These are phyloP conservation scores for Capronia americana DNA, from an alignment of 2,329 filamentous ascomycete genomes.

Conservation along the genomic window DNA sequence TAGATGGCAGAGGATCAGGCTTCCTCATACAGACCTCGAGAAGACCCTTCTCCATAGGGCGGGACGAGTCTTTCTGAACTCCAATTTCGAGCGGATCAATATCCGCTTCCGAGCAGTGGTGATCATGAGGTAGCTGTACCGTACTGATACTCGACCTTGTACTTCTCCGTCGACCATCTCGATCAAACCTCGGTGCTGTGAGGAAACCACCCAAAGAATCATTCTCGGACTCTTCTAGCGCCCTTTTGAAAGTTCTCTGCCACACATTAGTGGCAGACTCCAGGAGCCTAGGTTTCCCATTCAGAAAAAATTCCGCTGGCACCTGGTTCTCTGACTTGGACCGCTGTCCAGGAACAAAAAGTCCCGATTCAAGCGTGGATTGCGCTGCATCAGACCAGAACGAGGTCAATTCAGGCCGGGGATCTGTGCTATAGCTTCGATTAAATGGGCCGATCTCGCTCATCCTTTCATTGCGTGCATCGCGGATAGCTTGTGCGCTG, in stretches of 20 bases:
- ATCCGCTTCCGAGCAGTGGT: constrained; percentile 1
- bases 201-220: constrained; percentile 29
- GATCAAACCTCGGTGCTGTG: constrained; percentile 32
- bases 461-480: constrained; percentile 27
- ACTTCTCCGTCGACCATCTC: constrained; percentile 31
- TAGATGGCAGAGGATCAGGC: constrained; percentile 10
- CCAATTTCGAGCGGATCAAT: not conserved
- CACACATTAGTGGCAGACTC: constrained; percentile 32
- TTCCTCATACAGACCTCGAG: constrained; percentile 18
- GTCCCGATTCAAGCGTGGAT: constrained; percentile 3
- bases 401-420: not conserved
- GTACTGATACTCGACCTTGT: constrained; percentile 27
- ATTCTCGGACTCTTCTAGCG: constrained; percentile 24
- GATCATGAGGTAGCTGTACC: constrained; percentile 1
- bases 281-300: not conserved
- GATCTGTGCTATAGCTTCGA: not conserved
- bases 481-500: constrained; percentile 27
- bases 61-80: not conserved
- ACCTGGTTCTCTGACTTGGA: constrained; percentile 3
- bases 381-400: constrained; percentile 11
- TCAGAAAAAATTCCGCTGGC: not conserved
- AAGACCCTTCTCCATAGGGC: not conserved
- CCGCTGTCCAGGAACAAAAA: not conserved
- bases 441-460: constrained; percentile 26
- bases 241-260: constrained; percentile 29